Percentiles rank a stretch among this genome's conserved stretches.
These are phyloP conservation scores for Candida vaughaniae DNA, from an alignment of 805 yeast species.

Conservation along the genomic window DNA sequence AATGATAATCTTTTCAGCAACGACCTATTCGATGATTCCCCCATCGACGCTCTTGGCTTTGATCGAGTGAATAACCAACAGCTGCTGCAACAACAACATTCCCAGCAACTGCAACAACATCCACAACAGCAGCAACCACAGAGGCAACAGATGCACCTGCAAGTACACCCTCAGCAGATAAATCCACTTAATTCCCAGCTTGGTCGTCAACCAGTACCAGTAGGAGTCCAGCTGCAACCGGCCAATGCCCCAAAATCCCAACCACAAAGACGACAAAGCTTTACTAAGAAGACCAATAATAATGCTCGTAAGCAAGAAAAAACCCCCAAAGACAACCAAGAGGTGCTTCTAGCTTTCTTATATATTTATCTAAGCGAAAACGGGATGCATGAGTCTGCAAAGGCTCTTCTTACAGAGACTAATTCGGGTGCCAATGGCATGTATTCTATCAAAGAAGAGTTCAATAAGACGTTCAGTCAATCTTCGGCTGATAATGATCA, in stretches of 20 bases:
- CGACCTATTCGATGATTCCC: slow-evolving; percentile 8
- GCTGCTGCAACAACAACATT: slow-evolving; percentile 1
- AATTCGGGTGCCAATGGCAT: slow-evolving; percentile 11
- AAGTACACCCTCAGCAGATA: background rate
- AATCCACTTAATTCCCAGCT: background rate
- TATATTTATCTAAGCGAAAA: slow-evolving; percentile 50
- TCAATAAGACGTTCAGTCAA: slow-evolving; percentile 19
- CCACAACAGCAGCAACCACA: background rate
- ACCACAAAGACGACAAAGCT: background rate
- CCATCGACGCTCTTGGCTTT: slow-evolving; percentile 2
- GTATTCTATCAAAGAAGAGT: slow-evolving; percentile 10
- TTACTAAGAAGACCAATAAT: background rate
- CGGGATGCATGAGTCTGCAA: slow-evolving; percentile 51
- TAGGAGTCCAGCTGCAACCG: background rate
- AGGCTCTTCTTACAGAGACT: slow-evolving; percentile 31
- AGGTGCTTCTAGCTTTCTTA: slow-evolving; percentile 51
- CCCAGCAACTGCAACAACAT: slow-evolving; percentile 1
- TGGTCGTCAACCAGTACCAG: slow-evolving; percentile 2
- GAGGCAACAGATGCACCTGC: background rate
- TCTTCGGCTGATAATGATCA: slow-evolving; percentile 39
- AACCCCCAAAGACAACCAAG: slow-evolving; percentile 22
- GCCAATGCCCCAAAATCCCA: background rate
- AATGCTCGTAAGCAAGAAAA: background rate
- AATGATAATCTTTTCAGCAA: slow-evolving; percentile 10
- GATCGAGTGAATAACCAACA: background rate